Percentiles rank a stretch among this genome's conserved stretches.
These are phyloP conservation scores for Raffaelea ambrosiae DNA, from an alignment of 2,329 filamentous ascomycete genomes.

Conservation along the genomic window DNA sequence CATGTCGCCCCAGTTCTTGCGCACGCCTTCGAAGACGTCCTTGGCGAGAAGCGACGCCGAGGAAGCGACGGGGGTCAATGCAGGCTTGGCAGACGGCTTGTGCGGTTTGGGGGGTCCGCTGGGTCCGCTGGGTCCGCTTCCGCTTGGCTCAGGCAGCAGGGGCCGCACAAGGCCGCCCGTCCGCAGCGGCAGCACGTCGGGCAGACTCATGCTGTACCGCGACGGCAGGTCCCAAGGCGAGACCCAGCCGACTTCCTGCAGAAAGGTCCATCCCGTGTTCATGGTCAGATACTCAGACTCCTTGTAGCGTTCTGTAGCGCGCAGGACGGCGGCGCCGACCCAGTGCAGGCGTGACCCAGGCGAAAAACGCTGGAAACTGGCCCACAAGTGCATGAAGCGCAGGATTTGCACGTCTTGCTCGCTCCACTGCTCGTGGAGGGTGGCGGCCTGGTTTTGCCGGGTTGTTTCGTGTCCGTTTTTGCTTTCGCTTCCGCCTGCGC, in stretches of 20 bases:
- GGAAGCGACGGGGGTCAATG: background rate
- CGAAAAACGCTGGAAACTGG: constrained; percentile 46
- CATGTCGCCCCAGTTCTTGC: constrained; percentile 50
- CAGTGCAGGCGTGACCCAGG: constrained; percentile 45
- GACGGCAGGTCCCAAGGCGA: constrained; percentile 61
- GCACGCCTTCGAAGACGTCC: constrained; percentile 39
- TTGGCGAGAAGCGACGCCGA: constrained; percentile 16
- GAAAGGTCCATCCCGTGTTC: constrained; percentile 51
- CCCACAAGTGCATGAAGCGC: constrained; percentile 62
- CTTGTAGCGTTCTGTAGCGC: constrained; percentile 51
- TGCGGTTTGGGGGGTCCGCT: no score
- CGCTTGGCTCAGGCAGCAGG: no score
- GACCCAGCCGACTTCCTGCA: constrained; percentile 68
- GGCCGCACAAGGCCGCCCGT: constrained; percentile 32
- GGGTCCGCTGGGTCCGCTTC: no score
- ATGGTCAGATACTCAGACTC: constrained; percentile 36
- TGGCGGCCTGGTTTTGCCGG: background rate
- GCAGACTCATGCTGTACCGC: constrained; percentile 51
- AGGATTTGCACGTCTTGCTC: constrained; percentile 48
- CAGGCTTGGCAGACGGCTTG: no score
- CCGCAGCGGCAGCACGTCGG: constrained; percentile 33
- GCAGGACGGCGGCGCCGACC: constrained; percentile 56
- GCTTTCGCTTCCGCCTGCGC: background rate
- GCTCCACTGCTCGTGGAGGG: constrained; percentile 36
- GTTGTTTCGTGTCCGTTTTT: constrained; percentile 4